Evolutionary conservation across 2,329 filamentous ascomycete species (phyloP).

Genomic region (Arachnomyces sp.): DNA sequence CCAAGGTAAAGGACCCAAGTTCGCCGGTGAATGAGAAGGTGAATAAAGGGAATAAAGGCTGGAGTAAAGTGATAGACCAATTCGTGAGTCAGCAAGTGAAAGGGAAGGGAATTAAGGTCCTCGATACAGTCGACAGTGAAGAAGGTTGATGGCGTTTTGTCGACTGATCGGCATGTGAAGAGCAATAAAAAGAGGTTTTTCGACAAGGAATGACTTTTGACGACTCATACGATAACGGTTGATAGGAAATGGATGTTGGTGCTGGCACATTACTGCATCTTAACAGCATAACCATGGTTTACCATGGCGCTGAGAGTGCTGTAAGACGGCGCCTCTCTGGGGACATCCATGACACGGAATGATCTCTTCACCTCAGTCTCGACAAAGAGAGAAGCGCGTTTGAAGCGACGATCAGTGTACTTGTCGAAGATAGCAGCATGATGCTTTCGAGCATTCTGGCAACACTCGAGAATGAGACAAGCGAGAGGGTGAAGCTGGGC

Average conservation of each 20-base stretch:
- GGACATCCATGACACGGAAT: constrained; percentile 42
- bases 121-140: no score
- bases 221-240: neutral
- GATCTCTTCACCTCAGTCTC: constrained; percentile 61
- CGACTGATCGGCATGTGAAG: neutral
- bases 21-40: no score
- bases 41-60: no score
- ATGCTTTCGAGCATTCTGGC: constrained; percentile 69
- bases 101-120: no score
- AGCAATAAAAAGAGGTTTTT: neutral
- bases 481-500: constrained; percentile 71
- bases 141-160: no score
- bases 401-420: constrained; percentile 80
- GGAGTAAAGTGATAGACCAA: no score
- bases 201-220: neutral
- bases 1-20: no score
- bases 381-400: constrained; percentile 72
- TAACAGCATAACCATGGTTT: constrained; percentile 13
- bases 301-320: constrained; percentile 11
- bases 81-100: no score
- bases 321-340: constrained; percentile 12
- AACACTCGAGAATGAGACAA: constrained; percentile 76
- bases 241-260: neutral
- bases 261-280: no score
- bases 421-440: constrained; percentile 86